A percentile compares a stretch with the other conserved stretches of the same genome.
Evolutionary conservation across 2,329 filamentous ascomycete species (phyloP).

Genomic region (Periconia macrospinosa): DNA sequence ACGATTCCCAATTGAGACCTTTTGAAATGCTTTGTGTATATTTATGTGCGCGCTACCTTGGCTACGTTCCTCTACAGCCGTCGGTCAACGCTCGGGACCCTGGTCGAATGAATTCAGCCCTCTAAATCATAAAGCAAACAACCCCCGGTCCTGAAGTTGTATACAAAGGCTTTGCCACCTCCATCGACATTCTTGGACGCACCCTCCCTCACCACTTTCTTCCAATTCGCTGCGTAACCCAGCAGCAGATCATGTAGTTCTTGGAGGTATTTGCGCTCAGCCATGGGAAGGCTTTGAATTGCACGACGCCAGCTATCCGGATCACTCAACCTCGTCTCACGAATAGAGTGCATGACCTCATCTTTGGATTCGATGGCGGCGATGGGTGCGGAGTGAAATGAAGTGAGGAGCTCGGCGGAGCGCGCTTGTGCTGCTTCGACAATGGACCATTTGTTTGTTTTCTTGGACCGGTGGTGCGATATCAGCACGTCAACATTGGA

Average conservation of each 20-base stretch:
- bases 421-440: slow-evolving; percentile 71
- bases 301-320: slow-evolving; percentile 80
- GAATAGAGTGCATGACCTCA: slow-evolving; percentile 75
- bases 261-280: slow-evolving; percentile 78
- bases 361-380: slow-evolving; percentile 88
- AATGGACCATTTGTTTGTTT: slow-evolving; percentile 84
- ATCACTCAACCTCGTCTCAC: slow-evolving; percentile 74
- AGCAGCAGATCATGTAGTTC: slow-evolving; percentile 78
- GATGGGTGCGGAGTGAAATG: slow-evolving; percentile 76
- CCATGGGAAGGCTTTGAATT: slow-evolving; percentile 75
- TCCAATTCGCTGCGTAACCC: slow-evolving; percentile 63
- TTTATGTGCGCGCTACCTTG: no score
- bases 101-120: neutral
- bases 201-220: slow-evolving; percentile 43
- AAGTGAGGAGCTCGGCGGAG: slow-evolving; percentile 65
- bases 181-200: slow-evolving; percentile 50
- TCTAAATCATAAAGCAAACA: slow-evolving; percentile 84
- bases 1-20: no score
- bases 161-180: slow-evolving; percentile 78
- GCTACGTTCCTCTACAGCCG: no score
- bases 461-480: slow-evolving; percentile 82
- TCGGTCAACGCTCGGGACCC: neutral
- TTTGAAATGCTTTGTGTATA: no score
- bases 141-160: slow-evolving; percentile 84
- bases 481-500: slow-evolving; percentile 80